phyloP scores from a whole-genome alignment of 257 asterid genomes.

The Przewalskia tangutica region DNA sequence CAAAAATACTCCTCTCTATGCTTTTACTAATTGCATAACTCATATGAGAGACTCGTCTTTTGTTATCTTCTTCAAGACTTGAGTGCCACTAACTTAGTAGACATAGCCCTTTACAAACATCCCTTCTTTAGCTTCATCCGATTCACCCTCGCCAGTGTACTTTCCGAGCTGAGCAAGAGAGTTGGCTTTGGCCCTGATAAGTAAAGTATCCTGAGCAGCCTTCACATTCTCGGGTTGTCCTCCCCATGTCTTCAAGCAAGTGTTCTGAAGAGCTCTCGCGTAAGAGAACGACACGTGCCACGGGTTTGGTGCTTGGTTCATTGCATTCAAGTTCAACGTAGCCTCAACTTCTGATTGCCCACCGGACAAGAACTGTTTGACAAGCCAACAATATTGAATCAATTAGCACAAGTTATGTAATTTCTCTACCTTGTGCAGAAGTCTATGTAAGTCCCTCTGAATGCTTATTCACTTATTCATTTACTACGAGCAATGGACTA shows the following conservation, averaged over 20 bases:
- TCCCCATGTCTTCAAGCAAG: constrained; percentile 73
- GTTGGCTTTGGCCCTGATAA: constrained; percentile 58
- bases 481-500: not conserved
- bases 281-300: constrained; percentile 79
- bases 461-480: not conserved
- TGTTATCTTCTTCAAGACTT: not conserved
- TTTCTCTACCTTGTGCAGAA: not conserved
- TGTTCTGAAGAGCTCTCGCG: constrained; percentile 74
- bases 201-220: constrained; percentile 60
- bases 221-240: constrained; percentile 54
- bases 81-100: constrained; percentile 29
- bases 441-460: not conserved
- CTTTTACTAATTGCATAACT: not conserved
- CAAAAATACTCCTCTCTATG: constrained; percentile 20
- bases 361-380: constrained; percentile 61
- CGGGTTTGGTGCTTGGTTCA: constrained; percentile 77
- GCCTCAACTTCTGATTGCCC: constrained; percentile 85
- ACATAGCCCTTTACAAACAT: constrained; percentile 66
- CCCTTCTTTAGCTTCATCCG: constrained; percentile 69
- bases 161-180: constrained; percentile 78
- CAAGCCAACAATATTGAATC: not conserved
- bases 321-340: constrained; percentile 65
- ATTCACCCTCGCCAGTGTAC: constrained; percentile 65
- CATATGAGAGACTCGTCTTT: not conserved
- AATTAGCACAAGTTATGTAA: not conserved